These are phyloP conservation scores for Ganoderma meredithae DNA, from an alignment of 1,284 basidiomycete species.

Conservation along the genomic window DNA sequence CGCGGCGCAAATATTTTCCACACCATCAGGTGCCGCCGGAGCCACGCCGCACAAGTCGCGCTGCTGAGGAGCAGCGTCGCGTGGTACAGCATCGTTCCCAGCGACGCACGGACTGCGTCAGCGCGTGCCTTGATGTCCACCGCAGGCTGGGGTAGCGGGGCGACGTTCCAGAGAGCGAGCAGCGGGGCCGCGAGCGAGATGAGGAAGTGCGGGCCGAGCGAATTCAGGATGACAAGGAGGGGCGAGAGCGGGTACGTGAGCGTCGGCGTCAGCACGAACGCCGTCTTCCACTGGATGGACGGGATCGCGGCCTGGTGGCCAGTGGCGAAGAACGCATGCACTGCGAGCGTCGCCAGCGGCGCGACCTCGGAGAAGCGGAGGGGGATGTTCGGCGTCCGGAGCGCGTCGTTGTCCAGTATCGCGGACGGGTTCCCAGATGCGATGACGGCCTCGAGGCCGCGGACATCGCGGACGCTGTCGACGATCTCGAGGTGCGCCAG, in stretches of 20 bases:
- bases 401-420: constrained; percentile 44
- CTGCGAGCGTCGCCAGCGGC: constrained; percentile 78
- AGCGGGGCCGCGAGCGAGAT: constrained; percentile 75
- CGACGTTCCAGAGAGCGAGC: constrained; percentile 89
- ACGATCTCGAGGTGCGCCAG: constrained; percentile 79
- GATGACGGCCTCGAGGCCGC: constrained; percentile 60
- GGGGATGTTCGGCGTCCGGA: constrained; percentile 41
- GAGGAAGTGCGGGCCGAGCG: constrained; percentile 76
- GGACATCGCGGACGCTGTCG: constrained; percentile 81
- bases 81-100: constrained; percentile 80
- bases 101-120: constrained; percentile 54
- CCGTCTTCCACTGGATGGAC: constrained; percentile 95
- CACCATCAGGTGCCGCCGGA: constrained; percentile 95
- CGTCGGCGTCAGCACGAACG: constrained; percentile 78
- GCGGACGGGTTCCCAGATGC: constrained; percentile 52
- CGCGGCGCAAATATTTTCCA: constrained; percentile 99
- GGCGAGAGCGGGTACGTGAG: constrained; percentile 83
- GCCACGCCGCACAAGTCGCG: constrained; percentile 76
- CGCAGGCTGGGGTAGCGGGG: constrained; percentile 54
- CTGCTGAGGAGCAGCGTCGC: constrained; percentile 71
- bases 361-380: constrained; percentile 74
- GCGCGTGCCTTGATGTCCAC: constrained; percentile 42
- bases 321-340: constrained; percentile 85
- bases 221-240: constrained; percentile 83
- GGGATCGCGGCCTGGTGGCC: constrained; percentile 93